Percentiles rank a stretch among this genome's conserved stretches.
phyloP scores from a whole-genome alignment of 768 basidiomycete species.

The Phaeotremella fagi region DNA sequence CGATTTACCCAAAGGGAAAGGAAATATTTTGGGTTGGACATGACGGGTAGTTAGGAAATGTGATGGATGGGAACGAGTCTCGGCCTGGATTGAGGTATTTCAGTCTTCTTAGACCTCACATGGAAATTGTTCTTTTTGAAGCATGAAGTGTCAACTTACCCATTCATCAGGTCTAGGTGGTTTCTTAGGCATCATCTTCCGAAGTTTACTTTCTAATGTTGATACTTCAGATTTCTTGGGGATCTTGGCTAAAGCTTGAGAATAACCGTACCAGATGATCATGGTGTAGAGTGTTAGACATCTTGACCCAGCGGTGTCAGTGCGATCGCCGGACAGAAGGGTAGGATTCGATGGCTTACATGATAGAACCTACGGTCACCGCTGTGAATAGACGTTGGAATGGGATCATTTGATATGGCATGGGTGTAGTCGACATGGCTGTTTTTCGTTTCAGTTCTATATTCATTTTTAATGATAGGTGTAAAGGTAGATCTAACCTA shows the following conservation, averaged over 20 bases:
- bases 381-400: conserved; percentile 35
- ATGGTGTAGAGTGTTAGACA: conserved; percentile 8
- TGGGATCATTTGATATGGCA: conserved; percentile 21
- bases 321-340: background rate
- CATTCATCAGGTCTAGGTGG: conserved; percentile 29
- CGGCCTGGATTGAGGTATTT: conserved; percentile 15
- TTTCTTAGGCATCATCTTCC: conserved; percentile 15
- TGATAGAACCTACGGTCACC: conserved; percentile 28
- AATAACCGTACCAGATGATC: conserved; percentile 40
- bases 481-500: conserved; percentile 23
- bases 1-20: conserved; percentile 25
- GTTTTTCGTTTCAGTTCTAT: background rate
- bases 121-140: background rate
- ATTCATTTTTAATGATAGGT: no score
- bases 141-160: conserved; percentile 15
- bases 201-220: conserved; percentile 9
- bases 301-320: background rate
- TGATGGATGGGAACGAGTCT: conserved; percentile 41
- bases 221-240: no score
- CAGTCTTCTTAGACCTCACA: background rate
- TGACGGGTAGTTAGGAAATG: conserved; percentile 34
- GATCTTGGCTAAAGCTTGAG: conserved; percentile 19
- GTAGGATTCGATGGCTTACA: no score
- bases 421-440: conserved; percentile 11
- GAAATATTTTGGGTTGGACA: conserved; percentile 35